These are phyloP conservation scores for Leptographium galeiforme DNA, from an alignment of 2,329 filamentous ascomycete species.

Conservation along the genomic window DNA sequence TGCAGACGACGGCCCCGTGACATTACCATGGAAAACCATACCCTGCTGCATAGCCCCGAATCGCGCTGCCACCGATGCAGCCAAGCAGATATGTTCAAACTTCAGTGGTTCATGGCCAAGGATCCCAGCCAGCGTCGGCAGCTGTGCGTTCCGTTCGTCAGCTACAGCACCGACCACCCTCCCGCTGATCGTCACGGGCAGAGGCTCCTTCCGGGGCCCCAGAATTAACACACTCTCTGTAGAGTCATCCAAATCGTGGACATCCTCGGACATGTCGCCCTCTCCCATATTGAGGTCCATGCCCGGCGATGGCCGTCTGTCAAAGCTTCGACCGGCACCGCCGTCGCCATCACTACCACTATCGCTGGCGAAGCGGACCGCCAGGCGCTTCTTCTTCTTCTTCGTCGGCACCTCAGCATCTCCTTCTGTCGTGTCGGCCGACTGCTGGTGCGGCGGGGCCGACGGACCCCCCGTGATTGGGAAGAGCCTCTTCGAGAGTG, in stretches of 20 bases:
- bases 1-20: constrained; percentile 8
- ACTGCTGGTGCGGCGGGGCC: background rate
- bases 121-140: constrained; percentile 7
- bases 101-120: constrained; percentile 14
- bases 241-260: background rate
- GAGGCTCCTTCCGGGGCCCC: background rate
- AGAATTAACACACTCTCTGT: background rate
- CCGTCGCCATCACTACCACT: too few relatives aligned
- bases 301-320: background rate
- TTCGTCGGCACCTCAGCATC: background rate
- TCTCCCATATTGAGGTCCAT: background rate
- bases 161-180: constrained; percentile 10
- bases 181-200: constrained; percentile 14
- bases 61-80: constrained; percentile 13
- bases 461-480: constrained; percentile 16
- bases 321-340: too few relatives aligned
- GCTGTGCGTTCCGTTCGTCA: background rate
- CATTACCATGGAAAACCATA: constrained; percentile 14
- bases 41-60: constrained; percentile 6
- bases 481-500: constrained; percentile 13
- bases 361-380: background rate
- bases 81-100: constrained; percentile 17
- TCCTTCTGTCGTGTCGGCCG: background rate
- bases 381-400: background rate
- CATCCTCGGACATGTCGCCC: background rate